These are phyloP conservation scores for Fraxinus greggii DNA, from an alignment of 305 asterid genomes.

Conservation along the genomic window DNA sequence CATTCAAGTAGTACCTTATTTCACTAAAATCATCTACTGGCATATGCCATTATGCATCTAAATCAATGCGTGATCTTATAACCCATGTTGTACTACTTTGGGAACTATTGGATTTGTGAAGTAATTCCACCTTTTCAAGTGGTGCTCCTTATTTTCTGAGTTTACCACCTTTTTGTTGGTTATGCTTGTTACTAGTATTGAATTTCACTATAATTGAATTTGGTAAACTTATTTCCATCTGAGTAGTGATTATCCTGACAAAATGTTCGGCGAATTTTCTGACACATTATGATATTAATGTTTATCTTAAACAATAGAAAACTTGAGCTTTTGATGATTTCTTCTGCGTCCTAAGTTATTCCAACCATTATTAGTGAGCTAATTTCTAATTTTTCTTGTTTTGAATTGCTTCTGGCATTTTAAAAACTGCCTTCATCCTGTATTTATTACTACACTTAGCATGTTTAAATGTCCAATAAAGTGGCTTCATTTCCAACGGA, in stretches of 20 bases:
- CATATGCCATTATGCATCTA: slow-evolving; percentile 3
- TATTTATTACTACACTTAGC: neutral
- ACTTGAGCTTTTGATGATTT: neutral
- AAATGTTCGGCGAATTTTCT: neutral
- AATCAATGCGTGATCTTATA: neutral
- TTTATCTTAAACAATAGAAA: neutral
- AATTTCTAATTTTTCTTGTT: neutral
- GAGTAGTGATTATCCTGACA: neutral
- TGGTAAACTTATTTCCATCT: neutral
- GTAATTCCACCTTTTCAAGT: neutral
- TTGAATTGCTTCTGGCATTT: neutral
- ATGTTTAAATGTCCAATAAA: neutral
- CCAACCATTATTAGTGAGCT: neutral
- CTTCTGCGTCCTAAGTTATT: neutral
- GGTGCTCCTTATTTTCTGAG: neutral
- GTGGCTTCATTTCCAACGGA: neutral
- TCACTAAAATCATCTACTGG: neutral
- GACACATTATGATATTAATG: neutral
- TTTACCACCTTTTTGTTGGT: neutral
- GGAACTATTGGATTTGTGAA: neutral
- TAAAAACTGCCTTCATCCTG: neutral
- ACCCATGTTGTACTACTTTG: neutral
- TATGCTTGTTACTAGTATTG: neutral
- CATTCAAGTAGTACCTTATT: neutral
- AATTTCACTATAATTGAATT: neutral